Percentiles rank a stretch among this genome's conserved stretches.
Evolutionary conservation across 306 rosid species (phyloP).

Genomic region (Glycine latifolia): DNA sequence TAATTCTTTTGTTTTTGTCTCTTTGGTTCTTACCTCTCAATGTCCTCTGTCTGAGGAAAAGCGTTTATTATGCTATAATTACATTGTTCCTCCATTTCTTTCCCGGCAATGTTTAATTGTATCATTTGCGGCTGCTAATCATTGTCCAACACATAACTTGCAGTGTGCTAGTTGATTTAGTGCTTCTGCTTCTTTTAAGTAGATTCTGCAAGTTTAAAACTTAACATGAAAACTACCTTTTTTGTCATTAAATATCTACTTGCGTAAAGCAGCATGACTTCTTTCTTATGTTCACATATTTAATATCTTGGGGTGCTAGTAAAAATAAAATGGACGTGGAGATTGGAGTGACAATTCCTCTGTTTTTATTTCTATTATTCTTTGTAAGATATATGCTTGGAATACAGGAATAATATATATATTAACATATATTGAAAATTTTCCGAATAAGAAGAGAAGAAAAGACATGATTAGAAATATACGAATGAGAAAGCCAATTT

Average conservation of each 20-base stretch:
- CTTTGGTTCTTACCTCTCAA: not conserved
- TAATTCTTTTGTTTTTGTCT: not conserved
- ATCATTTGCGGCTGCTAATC: slow-evolving; percentile 29
- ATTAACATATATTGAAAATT: not conserved
- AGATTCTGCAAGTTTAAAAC: slow-evolving; percentile 22
- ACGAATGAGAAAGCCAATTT: not conserved
- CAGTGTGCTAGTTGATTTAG: slow-evolving; percentile 10
- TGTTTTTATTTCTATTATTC: not conserved
- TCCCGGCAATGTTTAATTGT: slow-evolving; percentile 16
- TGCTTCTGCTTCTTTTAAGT: slow-evolving; percentile 17
- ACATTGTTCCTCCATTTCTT: slow-evolving; percentile 9
- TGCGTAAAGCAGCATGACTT: slow-evolving; percentile 1
- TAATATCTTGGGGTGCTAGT: not conserved
- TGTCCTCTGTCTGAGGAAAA: slow-evolving; percentile 3
- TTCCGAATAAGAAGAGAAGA: not conserved
- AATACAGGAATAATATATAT: not conserved
- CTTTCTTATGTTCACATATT: slow-evolving; percentile 8
- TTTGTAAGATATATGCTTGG: not conserved
- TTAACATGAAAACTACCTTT: not conserved
- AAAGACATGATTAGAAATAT: not conserved
- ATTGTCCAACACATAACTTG: not conserved
- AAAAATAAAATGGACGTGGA: not conserved
- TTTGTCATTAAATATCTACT: slow-evolving; percentile 25
- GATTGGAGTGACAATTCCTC: not conserved
- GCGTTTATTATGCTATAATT: not conserved